phyloP scores from a whole-genome alignment of 202 grass and related monocot genomes.

The Hordeum pubiflorum region DNA sequence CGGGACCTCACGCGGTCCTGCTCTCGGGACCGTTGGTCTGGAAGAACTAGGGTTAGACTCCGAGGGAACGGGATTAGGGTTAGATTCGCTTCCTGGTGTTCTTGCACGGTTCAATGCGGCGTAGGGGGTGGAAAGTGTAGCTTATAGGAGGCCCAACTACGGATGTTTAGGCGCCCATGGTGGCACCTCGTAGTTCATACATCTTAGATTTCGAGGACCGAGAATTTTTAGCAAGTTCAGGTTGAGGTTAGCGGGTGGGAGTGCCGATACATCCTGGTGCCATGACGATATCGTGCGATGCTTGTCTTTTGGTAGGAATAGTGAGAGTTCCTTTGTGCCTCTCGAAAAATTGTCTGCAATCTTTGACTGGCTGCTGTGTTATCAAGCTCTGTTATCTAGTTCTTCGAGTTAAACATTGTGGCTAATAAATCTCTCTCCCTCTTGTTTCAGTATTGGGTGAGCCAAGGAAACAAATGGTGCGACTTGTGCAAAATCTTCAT shows the following conservation, averaged over 20 bases:
- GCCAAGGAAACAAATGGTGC: conserved; percentile 99
- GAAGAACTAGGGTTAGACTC: conserved; percentile 28
- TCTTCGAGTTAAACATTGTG: neutral
- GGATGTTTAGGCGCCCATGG: neutral
- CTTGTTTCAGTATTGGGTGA: conserved; percentile 95
- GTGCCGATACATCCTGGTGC: neutral
- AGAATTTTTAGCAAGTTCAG: neutral
- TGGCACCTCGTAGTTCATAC: neutral
- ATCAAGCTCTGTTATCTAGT: neutral
- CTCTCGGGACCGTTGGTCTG: neutral
- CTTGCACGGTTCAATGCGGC: neutral
- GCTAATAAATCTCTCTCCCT: neutral
- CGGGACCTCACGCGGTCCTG: neutral
- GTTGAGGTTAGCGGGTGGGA: neutral
- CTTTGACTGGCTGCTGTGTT: neutral
- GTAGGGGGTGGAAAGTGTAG: neutral
- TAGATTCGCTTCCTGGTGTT: conserved; percentile 11
- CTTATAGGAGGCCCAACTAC: neutral
- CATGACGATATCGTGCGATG: neutral
- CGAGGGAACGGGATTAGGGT: conserved; percentile 11
- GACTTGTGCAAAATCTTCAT: conserved; percentile 94
- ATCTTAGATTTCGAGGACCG: neutral
- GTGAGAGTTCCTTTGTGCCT: neutral
- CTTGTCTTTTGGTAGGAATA: neutral
- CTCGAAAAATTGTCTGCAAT: neutral